Base-by-base conservation (phyloP, 169 alveolate genomes). In the Babesia ovata region DNA sequence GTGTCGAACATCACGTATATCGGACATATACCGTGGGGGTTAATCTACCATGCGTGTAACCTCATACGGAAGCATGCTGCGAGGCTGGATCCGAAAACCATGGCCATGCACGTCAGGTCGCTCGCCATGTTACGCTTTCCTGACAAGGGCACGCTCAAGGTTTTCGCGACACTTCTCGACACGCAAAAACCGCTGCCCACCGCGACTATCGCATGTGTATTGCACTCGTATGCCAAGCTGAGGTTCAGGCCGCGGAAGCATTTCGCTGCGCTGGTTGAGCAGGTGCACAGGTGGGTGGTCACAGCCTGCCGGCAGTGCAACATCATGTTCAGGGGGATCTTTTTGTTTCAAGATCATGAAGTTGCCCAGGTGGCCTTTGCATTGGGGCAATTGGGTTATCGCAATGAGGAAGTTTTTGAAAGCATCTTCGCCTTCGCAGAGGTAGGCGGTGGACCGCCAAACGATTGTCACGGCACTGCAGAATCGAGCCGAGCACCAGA, bases 21-120 rank as follows among this genome's bases (percentile, higher is more conserved):
- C 36, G 86, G 86, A 16, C 71, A 63, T 53, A 54, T 74, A 16
- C 90, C 90, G 14, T 83, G 90, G 90, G 44, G 57, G 21, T 48
- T 83, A 12, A 46, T 83, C 19, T 83, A 74, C 53, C 84, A 67
- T 26, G 62, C 90, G 19, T 74, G 86, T 59, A 83, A 83, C 63
- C 29, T 63, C n/a, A 65, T 83, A 17, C 48, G 76, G 53, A 74
- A 63, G 36, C 39, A 57, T 10, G 69, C 76, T 6, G 39, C 57
- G 24, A 22, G 44, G 14, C 75, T 83, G 63, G 82, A 75, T 52
- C 50, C 65, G 0, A 83, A 83, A 58, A 44, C 90, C 16, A 83
- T 83, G 45, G 85, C 85, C 2, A 28, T 83, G 9, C 90, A 83
- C 53, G 19, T 63, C 6, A 61, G 86, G 53, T 74, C 86, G n/a